These are phyloP conservation scores for Podila epigama DNA, from an alignment of 192 early-diverging fungal genomes.

Conservation along the genomic window DNA sequence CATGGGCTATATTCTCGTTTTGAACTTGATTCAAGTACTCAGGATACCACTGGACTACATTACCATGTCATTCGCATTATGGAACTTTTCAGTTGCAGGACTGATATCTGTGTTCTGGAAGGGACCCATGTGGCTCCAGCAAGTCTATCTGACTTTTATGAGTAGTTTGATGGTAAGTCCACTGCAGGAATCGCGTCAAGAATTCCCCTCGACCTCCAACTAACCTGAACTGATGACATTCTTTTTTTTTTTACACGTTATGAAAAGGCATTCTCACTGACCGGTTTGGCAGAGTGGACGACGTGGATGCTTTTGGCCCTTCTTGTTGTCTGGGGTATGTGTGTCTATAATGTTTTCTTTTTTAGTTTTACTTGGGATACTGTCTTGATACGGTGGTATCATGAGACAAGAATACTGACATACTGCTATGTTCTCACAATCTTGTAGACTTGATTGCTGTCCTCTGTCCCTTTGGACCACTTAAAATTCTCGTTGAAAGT, in stretches of 20 bases:
- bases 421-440: background rate
- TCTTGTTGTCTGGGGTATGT: constrained; percentile 82
- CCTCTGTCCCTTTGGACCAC: constrained; percentile 88
- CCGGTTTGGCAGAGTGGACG: constrained; percentile 73
- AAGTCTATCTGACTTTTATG: constrained; percentile 82
- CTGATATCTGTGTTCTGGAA: constrained; percentile 83
- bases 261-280: constrained; percentile 73
- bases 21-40: constrained; percentile 58
- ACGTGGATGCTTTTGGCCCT: constrained; percentile 85
- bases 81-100: constrained; percentile 81
- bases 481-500: constrained; percentile 81
- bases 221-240: background rate
- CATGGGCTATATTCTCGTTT: constrained; percentile 74
- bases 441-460: constrained; percentile 83
- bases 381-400: background rate
- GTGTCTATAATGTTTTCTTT: background rate
- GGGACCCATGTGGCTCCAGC: constrained; percentile 78
- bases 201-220: background rate
- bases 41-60: constrained; percentile 74
- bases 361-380: no score
- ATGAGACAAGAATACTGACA: no score
- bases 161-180: constrained; percentile 75
- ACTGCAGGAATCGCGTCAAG: background rate
- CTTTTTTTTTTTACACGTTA: background rate
- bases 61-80: constrained; percentile 77